These are phyloP conservation scores for Pyronema domesticum DNA, from an alignment of 495 filamentous ascomycete species.

Conservation along the genomic window DNA sequence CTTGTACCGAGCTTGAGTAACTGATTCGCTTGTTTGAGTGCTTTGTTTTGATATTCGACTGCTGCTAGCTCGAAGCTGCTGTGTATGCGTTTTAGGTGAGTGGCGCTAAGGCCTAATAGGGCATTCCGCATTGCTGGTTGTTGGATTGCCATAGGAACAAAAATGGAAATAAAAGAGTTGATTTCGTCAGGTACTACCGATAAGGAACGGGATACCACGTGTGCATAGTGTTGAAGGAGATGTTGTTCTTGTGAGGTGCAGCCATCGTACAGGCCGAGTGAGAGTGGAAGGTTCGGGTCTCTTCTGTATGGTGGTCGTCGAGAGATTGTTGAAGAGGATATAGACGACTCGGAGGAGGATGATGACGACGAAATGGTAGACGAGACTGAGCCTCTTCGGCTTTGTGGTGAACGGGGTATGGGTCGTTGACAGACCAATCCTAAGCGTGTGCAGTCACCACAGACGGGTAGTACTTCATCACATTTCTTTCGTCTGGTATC, in stretches of 20 bases:
- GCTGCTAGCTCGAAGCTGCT: not conserved
- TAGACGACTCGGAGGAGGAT: not conserved
- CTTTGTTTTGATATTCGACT: not conserved
- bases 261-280: not conserved
- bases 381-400: not conserved
- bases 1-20: not conserved
- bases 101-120: slow-evolving; percentile 3
- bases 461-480: not conserved
- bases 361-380: not conserved
- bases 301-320: not conserved
- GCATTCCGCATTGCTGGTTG: slow-evolving; percentile 2
- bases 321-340: not conserved
- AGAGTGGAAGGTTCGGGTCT: not conserved
- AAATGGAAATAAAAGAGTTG: slow-evolving; percentile 2
- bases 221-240: slow-evolving; percentile 5
- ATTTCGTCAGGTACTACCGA: slow-evolving; percentile 2
- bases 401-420: not conserved
- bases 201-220: not conserved
- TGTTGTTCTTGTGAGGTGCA: slow-evolving; percentile 4
- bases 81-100: slow-evolving; percentile 5
- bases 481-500: slow-evolving; percentile 4
- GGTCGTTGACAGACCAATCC: not conserved
- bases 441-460: not conserved
- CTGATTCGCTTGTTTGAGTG: not conserved
- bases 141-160: slow-evolving; percentile 1